Evolutionary conservation across 2,329 filamentous ascomycete genomes (phyloP).

Genomic region (Cytospora piceae): DNA sequence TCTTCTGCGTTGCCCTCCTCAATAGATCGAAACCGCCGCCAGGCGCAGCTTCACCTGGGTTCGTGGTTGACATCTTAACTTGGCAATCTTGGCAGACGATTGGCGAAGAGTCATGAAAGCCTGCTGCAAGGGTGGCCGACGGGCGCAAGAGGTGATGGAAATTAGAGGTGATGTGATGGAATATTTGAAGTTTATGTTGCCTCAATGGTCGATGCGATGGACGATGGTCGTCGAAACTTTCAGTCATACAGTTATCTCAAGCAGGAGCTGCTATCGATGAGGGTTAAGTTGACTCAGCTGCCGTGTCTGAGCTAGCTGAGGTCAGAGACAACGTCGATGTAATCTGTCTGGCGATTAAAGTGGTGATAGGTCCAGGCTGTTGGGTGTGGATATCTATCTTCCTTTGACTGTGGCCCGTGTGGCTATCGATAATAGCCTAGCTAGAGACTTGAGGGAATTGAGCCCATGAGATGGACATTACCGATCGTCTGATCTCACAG

Average conservation of each 20-base stretch:
- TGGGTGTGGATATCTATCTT: slow-evolving; percentile 6
- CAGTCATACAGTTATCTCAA: background rate
- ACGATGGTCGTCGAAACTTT: background rate
- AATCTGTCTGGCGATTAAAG: slow-evolving; percentile 15
- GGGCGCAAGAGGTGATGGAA: slow-evolving; percentile 5
- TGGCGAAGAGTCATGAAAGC: slow-evolving; percentile 21
- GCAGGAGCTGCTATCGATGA: background rate
- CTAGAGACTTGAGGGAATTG: background rate
- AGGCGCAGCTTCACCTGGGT: slow-evolving; percentile 41
- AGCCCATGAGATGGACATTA: background rate
- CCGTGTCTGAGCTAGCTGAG: slow-evolving; percentile 20
- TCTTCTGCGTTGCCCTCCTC: slow-evolving; percentile 63
- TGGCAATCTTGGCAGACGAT: slow-evolving; percentile 1
- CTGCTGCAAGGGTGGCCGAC: slow-evolving; percentile 2
- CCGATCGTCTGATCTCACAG: background rate
- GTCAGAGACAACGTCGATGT: slow-evolving; percentile 23
- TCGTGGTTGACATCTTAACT: slow-evolving; percentile 53
- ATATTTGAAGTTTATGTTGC: slow-evolving; percentile 1
- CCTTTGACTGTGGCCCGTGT: background rate
- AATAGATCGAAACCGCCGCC: slow-evolving; percentile 60
- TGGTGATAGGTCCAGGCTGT: slow-evolving; percentile 6
- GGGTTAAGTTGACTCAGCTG: slow-evolving; percentile 12
- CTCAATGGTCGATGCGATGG: background rate
- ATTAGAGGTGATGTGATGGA: slow-evolving; percentile 13
- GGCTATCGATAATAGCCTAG: background rate